These are phyloP conservation scores for Ramaria sp. DNA, from an alignment of 768 basidiomycete genomes.

Conservation along the genomic window DNA sequence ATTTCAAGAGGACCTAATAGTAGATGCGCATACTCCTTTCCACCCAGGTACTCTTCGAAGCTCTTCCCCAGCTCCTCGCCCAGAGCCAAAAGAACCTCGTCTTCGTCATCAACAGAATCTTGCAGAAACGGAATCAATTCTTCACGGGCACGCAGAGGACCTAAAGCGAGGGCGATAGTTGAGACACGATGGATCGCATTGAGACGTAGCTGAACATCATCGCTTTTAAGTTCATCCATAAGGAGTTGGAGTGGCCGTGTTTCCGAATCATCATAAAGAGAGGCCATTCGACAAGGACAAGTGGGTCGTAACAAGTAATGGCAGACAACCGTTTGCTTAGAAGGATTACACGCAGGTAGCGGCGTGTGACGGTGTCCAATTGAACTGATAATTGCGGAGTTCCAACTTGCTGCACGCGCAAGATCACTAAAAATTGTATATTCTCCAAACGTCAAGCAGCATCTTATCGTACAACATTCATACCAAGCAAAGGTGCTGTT, in stretches of 20 bases:
- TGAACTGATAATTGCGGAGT: slow-evolving; percentile 5
- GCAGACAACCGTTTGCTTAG: neutral
- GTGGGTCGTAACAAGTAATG: neutral
- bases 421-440: no score
- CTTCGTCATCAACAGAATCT: slow-evolving; percentile 99
- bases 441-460: no score
- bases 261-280: slow-evolving; percentile 6
- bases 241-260: slow-evolving; percentile 32
- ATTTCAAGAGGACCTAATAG: slow-evolving; percentile 90
- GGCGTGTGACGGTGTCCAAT: neutral
- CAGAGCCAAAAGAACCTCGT: slow-evolving; percentile 91
- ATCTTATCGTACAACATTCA: neutral
- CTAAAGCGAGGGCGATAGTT: slow-evolving; percentile 94
- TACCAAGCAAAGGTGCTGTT: neutral
- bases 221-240: slow-evolving; percentile 96
- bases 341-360: neutral
- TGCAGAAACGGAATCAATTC: slow-evolving; percentile 96
- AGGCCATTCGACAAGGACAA: slow-evolving; percentile 1
- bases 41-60: slow-evolving; percentile 93
- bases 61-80: slow-evolving; percentile 89
- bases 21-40: slow-evolving; percentile 74
- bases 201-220: slow-evolving; percentile 80
- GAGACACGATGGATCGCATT: slow-evolving; percentile 96
- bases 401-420: neutral
- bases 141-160: slow-evolving; percentile 87